Evolutionary conservation across 129 eudicot species (phyloP).

Genomic region (Flaveria robusta): DNA sequence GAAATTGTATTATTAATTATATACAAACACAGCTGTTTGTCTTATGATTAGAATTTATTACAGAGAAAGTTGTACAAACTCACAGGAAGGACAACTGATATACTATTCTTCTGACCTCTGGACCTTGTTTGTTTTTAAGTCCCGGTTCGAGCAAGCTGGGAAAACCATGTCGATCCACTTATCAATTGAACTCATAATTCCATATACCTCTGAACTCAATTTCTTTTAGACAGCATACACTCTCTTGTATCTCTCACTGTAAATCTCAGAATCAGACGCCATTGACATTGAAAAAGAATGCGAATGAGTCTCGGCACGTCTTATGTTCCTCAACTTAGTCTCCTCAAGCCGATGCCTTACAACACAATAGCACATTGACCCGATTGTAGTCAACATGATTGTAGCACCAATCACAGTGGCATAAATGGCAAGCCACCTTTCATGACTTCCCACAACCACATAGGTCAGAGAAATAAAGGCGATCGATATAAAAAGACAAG

Average conservation of each 20-base stretch:
- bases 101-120: conserved; percentile 1
- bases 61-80: conserved; percentile 32
- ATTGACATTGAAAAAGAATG: conserved; percentile 70
- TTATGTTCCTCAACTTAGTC: conserved; percentile 61
- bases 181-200: conserved; percentile 4
- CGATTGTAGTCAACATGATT: conserved; percentile 76
- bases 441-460: conserved; percentile 75
- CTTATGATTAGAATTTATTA: conserved; percentile 14
- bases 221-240: conserved; percentile 71
- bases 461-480: conserved; percentile 77
- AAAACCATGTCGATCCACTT: not conserved
- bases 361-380: conserved; percentile 89
- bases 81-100: conserved; percentile 17
- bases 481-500: conserved; percentile 76
- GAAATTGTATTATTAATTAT: conserved; percentile 21
- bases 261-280: conserved; percentile 67
- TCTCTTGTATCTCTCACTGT: conserved; percentile 58
- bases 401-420: conserved; percentile 67
- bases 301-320: conserved; percentile 58
- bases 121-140: conserved; percentile 4
- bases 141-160: not conserved
- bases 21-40: conserved; percentile 23
- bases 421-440: conserved; percentile 74
- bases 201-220: conserved; percentile 11
- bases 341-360: conserved; percentile 65